Conservation (phyloP, 768 basidiomycete species). For the Kwoniella botswanensis region DNA sequence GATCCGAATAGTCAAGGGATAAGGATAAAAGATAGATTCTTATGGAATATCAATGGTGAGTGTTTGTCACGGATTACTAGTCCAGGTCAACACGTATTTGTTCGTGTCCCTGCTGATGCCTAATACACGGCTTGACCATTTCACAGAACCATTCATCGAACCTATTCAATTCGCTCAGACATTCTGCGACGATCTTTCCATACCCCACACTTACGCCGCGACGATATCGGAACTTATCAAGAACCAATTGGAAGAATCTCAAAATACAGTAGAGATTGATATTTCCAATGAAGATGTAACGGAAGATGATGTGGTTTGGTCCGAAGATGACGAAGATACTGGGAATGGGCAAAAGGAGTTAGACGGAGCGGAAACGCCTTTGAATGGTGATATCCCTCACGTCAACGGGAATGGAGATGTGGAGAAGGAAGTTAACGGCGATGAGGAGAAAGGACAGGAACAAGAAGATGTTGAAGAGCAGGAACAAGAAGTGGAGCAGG, state of each 20-base stretch:
- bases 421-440: constrained; percentile 15
- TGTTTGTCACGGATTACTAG: not conserved
- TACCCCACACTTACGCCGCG: constrained; percentile 74
- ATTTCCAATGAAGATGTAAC: constrained; percentile 60
- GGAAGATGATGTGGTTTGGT: constrained; percentile 49
- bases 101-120: not conserved
- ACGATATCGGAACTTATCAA: constrained; percentile 84
- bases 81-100: no score
- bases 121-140: not conserved
- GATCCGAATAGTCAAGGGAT: constrained; percentile 82
- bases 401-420: constrained; percentile 12
- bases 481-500: constrained; percentile 42
- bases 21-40: constrained; percentile 89
- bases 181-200: constrained; percentile 86
- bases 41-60: constrained; percentile 86
- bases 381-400: constrained; percentile 21
- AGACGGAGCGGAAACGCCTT: constrained; percentile 7
- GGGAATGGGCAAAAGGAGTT: constrained; percentile 26
- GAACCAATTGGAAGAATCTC: constrained; percentile 88
- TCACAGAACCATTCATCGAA: constrained; percentile 70
- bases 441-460: constrained; percentile 29
- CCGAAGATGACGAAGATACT: constrained; percentile 46
- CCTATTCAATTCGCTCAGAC: constrained; percentile 83
- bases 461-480: constrained; percentile 47
- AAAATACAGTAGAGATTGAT: constrained; percentile 76